Percentiles rank a stretch among this genome's conserved stretches.
Conservation (phyloP, 176 grass and related monocot species). For the Eragrostis curvula region DNA sequence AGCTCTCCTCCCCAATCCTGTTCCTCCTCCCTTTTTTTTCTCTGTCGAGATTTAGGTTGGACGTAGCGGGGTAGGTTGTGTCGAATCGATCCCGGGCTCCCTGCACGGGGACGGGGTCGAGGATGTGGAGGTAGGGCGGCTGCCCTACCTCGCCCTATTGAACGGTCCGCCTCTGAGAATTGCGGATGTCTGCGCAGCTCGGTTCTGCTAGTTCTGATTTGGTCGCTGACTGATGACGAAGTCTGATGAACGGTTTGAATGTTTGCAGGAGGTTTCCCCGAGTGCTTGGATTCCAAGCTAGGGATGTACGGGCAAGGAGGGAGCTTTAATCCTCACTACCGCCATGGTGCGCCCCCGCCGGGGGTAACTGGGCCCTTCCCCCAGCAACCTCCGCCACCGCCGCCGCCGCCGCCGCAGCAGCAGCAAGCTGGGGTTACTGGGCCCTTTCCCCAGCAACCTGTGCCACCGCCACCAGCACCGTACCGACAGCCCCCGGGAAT, state of each 20-base stretch:
- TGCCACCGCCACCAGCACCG: neutral
- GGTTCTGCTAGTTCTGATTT: neutral
- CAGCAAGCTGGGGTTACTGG: constrained; percentile 24
- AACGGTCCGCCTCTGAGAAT: neutral
- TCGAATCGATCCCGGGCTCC: no score
- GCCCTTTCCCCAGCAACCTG: constrained; percentile 36
- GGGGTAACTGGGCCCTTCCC: constrained; percentile 22
- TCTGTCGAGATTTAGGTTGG: no score
- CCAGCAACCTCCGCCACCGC: constrained; percentile 34
- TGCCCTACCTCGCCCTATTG: neutral
- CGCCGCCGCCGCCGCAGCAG: constrained; percentile 26
- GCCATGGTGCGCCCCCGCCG: constrained; percentile 39
- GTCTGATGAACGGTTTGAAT: constrained; percentile 8
- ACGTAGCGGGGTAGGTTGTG: no score
- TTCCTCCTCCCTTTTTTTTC: no score
- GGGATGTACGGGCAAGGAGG: constrained; percentile 72
- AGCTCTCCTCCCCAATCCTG: no score
- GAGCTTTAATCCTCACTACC: constrained; percentile 46
- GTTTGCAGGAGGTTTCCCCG: constrained; percentile 39
- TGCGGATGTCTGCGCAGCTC: neutral
- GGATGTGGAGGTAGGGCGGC: no score
- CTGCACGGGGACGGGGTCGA: no score
- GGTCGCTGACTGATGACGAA: neutral
- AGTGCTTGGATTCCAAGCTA: constrained; percentile 32
- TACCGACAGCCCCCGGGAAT: constrained; percentile 35